These are phyloP conservation scores for Wickerhamomyces hampshirensis DNA, from an alignment of 805 yeast genomes.

Conservation along the genomic window DNA sequence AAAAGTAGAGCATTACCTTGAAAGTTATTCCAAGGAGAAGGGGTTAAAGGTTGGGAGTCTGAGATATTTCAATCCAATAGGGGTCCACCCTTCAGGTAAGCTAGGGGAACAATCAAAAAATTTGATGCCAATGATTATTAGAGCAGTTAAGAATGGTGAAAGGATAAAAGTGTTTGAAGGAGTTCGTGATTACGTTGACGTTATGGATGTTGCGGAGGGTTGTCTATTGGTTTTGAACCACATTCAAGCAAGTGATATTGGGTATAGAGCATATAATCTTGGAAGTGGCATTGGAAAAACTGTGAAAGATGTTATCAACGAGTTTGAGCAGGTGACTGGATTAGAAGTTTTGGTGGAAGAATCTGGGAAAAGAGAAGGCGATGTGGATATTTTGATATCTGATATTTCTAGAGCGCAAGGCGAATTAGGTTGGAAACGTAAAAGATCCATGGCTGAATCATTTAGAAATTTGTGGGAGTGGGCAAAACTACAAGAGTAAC, in stretches of 20 bases:
- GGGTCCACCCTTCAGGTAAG: constrained; percentile 78
- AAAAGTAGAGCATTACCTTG: constrained; percentile 52
- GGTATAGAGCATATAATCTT: constrained; percentile 74
- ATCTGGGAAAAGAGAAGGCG: constrained; percentile 69
- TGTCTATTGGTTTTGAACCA: constrained; percentile 67
- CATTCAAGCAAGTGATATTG: constrained; percentile 39
- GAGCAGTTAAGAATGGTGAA: constrained; percentile 36
- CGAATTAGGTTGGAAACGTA: constrained; percentile 64
- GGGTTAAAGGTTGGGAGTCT: constrained; percentile 56
- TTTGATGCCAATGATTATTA: constrained; percentile 55
- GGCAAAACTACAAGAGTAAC: constrained; percentile 48
- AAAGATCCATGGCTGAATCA: constrained; percentile 52
- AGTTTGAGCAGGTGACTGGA: constrained; percentile 64
- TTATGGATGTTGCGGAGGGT: constrained; percentile 73
- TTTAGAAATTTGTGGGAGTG: constrained; percentile 76
- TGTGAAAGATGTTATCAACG: constrained; percentile 63
- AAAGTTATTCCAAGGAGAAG: constrained; percentile 37
- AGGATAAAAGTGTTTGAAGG: constrained; percentile 71
- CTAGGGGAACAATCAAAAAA: constrained; percentile 84
- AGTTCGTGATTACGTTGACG: constrained; percentile 77
- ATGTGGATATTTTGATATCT: constrained; percentile 72
- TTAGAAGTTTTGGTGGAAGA: constrained; percentile 58
- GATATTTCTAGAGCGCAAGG: constrained; percentile 58
- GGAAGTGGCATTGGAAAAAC: constrained; percentile 82
- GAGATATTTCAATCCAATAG: constrained; percentile 80